Conservation (phyloP, 306 rosid genomes). For the Lagenaria siceraria region DNA sequence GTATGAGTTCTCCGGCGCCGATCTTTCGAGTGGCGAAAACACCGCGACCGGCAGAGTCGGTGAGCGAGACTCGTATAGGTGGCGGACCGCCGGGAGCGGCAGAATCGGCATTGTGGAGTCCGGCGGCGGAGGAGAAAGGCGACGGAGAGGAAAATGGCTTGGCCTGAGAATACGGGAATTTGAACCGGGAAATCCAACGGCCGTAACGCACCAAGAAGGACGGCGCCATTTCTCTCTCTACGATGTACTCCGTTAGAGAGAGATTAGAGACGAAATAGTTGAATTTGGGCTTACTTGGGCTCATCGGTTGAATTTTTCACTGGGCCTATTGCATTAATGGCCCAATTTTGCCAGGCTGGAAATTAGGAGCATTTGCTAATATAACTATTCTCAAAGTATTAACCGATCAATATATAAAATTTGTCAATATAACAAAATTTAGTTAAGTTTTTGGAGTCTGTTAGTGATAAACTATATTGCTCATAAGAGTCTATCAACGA, state of each 20-base stretch:
- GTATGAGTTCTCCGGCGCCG: conserved; percentile 58
- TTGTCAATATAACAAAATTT: too few relatives aligned
- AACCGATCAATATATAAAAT: too few relatives aligned
- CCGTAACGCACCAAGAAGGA: conserved; percentile 15
- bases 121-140: conserved; percentile 13
- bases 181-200: conserved; percentile 25
- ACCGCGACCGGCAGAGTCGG: conserved; percentile 66
- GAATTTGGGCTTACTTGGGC: not conserved
- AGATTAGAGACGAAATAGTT: not conserved
- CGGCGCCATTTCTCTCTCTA: conserved; percentile 16
- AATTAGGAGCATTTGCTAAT: too few relatives aligned
- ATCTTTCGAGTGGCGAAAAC: conserved; percentile 70
- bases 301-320: not conserved
- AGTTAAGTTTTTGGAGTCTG: too few relatives aligned
- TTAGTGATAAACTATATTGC: too few relatives aligned
- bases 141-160: conserved; percentile 5
- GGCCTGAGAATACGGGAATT: not conserved
- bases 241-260: not conserved
- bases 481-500: too few relatives aligned
- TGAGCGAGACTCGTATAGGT: conserved; percentile 58
- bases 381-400: too few relatives aligned
- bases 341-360: not conserved
- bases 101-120: conserved; percentile 4
- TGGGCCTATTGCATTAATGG: not conserved
- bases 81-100: conserved; percentile 35